Percentiles rank a stretch among this genome's conserved stretches.
Evolutionary conservation across 2,329 filamentous ascomycete species (phyloP).

Genomic region (Cladosporium sp.): DNA sequence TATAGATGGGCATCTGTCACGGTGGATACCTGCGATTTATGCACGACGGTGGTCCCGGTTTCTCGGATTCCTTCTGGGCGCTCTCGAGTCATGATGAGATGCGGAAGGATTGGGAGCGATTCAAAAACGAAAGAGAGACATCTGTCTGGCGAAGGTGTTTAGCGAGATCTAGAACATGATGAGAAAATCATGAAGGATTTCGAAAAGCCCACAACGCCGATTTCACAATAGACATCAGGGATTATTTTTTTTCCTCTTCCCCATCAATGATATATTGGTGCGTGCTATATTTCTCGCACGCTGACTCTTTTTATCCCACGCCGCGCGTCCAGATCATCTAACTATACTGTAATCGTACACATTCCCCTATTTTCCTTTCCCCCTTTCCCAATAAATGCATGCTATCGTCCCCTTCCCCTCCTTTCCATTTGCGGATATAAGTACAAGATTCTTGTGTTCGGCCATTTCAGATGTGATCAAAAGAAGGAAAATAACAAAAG

Average conservation of each 20-base stretch:
- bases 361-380: neutral
- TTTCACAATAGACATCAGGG: too few relatives aligned
- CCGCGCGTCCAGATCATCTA: neutral
- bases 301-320: neutral
- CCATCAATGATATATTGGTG: neutral
- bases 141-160: too few relatives aligned
- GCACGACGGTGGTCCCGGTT: neutral
- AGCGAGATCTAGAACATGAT: too few relatives aligned
- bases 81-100: neutral
- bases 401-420: neutral
- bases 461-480: neutral
- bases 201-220: too few relatives aligned
- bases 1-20: neutral
- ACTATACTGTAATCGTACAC: neutral
- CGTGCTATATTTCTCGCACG: neutral
- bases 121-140: too few relatives aligned
- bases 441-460: neutral
- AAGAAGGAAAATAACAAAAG: neutral
- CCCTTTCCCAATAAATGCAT: neutral
- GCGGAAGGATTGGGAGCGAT: neutral
- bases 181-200: too few relatives aligned
- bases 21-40: neutral
- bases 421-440: neutral
- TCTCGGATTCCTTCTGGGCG: neutral
- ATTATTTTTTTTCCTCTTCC: too few relatives aligned